phyloP scores from a whole-genome alignment of 768 basidiomycete genomes.

The Tremella yokohamensis region DNA sequence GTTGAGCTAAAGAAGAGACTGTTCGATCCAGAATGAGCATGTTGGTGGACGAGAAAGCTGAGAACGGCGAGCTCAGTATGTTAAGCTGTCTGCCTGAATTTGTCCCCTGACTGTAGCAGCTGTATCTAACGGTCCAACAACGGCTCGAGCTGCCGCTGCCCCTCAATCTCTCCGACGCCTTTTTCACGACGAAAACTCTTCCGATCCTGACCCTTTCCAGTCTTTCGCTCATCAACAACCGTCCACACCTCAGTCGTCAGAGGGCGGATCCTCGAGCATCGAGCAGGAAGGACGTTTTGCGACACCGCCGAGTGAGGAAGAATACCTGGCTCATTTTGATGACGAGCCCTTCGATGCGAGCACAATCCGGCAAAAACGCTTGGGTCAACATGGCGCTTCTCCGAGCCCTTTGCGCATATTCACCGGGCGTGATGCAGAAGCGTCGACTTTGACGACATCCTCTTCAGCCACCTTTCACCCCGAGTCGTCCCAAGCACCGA shows the following conservation, averaged over 20 bases:
- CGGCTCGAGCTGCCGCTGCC: slow-evolving; percentile 56
- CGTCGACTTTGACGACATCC: neutral
- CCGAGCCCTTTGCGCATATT: slow-evolving; percentile 2
- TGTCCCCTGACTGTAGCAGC: slow-evolving; percentile 12
- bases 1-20: slow-evolving; percentile 32
- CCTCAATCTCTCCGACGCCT: slow-evolving; percentile 75
- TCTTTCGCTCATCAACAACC: slow-evolving; percentile 41
- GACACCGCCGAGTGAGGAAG: slow-evolving; percentile 21
- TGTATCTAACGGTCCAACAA: slow-evolving; percentile 18
- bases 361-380: slow-evolving; percentile 17
- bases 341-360: slow-evolving; percentile 22
- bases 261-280: slow-evolving; percentile 25
- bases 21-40: slow-evolving; percentile 46
- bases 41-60: slow-evolving; percentile 33
- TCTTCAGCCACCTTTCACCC: neutral
- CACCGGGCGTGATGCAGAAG: neutral
- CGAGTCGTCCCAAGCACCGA: slow-evolving; percentile 2
- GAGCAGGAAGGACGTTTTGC: slow-evolving; percentile 27
- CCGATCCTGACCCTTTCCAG: slow-evolving; percentile 38
- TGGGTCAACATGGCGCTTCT: slow-evolving; percentile 1
- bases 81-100: neutral
- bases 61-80: slow-evolving; percentile 16
- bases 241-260: slow-evolving; percentile 31
- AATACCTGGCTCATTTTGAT: slow-evolving; percentile 8
- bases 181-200: slow-evolving; percentile 58